Conservation (phyloP, 345 rosid species). For the Erucastrum elatum region DNA sequence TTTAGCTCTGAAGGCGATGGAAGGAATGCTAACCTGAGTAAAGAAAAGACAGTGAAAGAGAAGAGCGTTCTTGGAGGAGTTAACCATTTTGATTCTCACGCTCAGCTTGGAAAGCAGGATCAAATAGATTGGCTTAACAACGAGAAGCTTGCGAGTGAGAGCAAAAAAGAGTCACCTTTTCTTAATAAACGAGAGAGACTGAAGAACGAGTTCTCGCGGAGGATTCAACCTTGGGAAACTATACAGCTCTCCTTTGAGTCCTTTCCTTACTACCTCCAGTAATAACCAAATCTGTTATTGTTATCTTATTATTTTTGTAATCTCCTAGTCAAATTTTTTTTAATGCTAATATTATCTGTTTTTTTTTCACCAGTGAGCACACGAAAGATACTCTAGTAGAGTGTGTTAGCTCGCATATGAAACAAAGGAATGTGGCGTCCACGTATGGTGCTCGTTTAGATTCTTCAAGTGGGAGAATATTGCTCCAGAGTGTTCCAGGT, state of each 20-base stretch:
- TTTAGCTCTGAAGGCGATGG: slow-evolving; percentile 89
- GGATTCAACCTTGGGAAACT: slow-evolving; percentile 89
- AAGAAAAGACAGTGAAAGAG: slow-evolving; percentile 47
- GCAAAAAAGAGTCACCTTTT: slow-evolving; percentile 72
- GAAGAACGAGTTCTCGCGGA: slow-evolving; percentile 71
- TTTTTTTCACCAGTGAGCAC: slow-evolving; percentile 55
- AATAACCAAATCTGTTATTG: slow-evolving; percentile 29
- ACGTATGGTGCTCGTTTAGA: slow-evolving; percentile 71
- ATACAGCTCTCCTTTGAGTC: slow-evolving; percentile 84
- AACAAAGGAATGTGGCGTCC: slow-evolving; percentile 51
- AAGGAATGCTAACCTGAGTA: slow-evolving; percentile 58
- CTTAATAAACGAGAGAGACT: slow-evolving; percentile 71
- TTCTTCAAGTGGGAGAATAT: slow-evolving; percentile 85
- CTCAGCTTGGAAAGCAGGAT: slow-evolving; percentile 79
- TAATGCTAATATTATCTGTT: slow-evolving; percentile 8
- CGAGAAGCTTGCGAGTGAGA: slow-evolving; percentile 72
- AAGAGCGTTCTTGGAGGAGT: slow-evolving; percentile 36
- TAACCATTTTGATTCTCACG: slow-evolving; percentile 55
- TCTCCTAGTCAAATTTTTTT: background rate
- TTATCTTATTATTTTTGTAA: background rate
- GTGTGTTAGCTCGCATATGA: slow-evolving; percentile 84
- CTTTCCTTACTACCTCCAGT: slow-evolving; percentile 88
- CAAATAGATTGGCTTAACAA: slow-evolving; percentile 88
- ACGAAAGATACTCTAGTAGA: slow-evolving; percentile 74
- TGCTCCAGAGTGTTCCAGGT: slow-evolving; percentile 96